Conservation (phyloP, 164 flowering plant species). For the Santalum album region DNA sequence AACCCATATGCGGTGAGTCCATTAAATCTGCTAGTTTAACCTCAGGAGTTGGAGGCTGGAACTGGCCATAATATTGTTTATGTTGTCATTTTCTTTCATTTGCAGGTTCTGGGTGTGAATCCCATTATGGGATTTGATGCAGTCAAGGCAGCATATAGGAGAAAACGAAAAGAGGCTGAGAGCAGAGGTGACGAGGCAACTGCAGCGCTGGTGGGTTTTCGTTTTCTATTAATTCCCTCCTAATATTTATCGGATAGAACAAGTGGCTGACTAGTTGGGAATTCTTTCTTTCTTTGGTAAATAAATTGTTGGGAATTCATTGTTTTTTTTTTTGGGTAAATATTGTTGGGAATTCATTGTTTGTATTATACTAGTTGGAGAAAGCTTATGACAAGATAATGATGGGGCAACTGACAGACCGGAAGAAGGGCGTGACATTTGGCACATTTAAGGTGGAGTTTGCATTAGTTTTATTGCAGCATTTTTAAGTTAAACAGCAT, state of each 20-base stretch:
- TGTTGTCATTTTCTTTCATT: not conserved
- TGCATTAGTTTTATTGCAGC: not conserved
- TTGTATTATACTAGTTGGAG: constrained; percentile 51
- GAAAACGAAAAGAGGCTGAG: constrained; percentile 77
- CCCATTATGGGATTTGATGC: constrained; percentile 78
- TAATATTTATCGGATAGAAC: not conserved
- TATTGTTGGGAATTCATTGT: not conserved
- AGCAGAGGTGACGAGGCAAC: constrained; percentile 75
- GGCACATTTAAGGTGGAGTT: constrained; percentile 72
- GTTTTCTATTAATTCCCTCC: not conserved
- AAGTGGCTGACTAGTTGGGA: not conserved
- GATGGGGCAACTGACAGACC: constrained; percentile 68
- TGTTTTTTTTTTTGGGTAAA: not conserved
- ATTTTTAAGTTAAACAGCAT: not conserved
- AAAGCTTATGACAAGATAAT: constrained; percentile 89
- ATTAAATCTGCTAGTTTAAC: not conserved
- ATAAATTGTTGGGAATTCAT: too few species aligned
- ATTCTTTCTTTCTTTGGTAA: too few species aligned
- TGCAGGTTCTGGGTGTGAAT: constrained; percentile 77
- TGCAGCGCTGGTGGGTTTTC: constrained; percentile 40
- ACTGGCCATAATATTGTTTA: not conserved
- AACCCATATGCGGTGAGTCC: constrained; percentile 77
- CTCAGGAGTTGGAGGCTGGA: not conserved
- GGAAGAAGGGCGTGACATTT: constrained; percentile 82
- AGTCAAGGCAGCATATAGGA: constrained; percentile 59